Evolutionary conservation across 805 yeast species (phyloP).

Genomic region (Ascoidea rubescens): DNA sequence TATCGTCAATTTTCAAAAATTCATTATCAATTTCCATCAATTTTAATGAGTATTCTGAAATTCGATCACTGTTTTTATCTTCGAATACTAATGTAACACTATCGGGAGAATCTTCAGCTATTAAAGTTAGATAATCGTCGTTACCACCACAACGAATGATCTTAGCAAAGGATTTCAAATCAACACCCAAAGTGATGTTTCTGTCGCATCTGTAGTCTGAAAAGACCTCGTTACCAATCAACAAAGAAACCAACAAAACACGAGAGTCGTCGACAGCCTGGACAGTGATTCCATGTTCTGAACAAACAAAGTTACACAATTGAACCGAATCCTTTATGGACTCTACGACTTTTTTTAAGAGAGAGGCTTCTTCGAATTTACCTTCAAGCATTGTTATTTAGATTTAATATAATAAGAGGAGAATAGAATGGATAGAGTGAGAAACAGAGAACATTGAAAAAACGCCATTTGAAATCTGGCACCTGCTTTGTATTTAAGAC

Average conservation of each 20-base stretch:
- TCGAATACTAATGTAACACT: slow-evolving; percentile 72
- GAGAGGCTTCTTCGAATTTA: slow-evolving; percentile 83
- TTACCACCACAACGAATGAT: slow-evolving; percentile 85
- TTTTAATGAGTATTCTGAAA: slow-evolving; percentile 81
- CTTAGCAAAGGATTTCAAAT: slow-evolving; percentile 75
- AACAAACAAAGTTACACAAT: slow-evolving; percentile 91
- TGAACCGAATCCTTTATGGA: slow-evolving; percentile 91
- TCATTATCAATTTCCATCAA: slow-evolving; percentile 96
- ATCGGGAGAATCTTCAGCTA: slow-evolving; percentile 85
- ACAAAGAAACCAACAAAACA: slow-evolving; percentile 78
- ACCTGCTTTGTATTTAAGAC: too few relatives aligned
- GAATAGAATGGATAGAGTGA: too few relatives aligned
- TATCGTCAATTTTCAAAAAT: slow-evolving; percentile 83
- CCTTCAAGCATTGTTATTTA: slow-evolving; percentile 74
- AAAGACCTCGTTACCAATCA: slow-evolving; percentile 82
- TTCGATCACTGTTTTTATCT: slow-evolving; percentile 80
- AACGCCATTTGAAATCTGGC: too few relatives aligned
- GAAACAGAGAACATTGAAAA: too few relatives aligned
- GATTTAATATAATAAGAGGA: too few relatives aligned
- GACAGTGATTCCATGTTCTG: slow-evolving; percentile 87
- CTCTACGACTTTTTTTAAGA: slow-evolving; percentile 85
- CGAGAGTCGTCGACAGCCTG: slow-evolving; percentile 98
- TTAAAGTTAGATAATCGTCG: slow-evolving; percentile 73
- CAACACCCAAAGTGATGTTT: slow-evolving; percentile 82
- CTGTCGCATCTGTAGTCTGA: slow-evolving; percentile 91